phyloP scores from a whole-genome alignment of 2,329 filamentous ascomycete genomes.

The Whalleya microplaca region DNA sequence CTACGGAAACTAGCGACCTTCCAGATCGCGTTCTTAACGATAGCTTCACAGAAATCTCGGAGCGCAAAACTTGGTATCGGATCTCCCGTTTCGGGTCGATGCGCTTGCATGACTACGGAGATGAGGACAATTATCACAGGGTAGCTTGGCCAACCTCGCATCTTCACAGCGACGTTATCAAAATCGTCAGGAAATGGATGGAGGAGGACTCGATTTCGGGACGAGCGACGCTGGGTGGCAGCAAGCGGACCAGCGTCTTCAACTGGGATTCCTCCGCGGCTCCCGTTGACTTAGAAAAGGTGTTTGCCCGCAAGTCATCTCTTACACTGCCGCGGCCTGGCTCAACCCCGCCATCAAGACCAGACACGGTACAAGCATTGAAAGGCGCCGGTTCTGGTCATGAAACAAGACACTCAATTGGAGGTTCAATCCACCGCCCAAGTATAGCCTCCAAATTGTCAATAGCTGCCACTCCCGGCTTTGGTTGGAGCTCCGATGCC shows the following conservation, averaged over 20 bases:
- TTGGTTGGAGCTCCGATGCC: constrained; percentile 30
- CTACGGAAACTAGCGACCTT: constrained; percentile 36
- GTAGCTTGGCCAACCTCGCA: constrained; percentile 61
- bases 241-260: constrained; percentile 55
- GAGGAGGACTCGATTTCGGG: constrained; percentile 64
- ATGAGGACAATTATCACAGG: constrained; percentile 63
- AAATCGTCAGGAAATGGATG: constrained; percentile 68
- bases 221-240: constrained; percentile 49
- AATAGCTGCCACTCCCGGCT: constrained; percentile 18
- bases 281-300: constrained; percentile 52
- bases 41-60: constrained; percentile 56
- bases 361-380: constrained; percentile 3
- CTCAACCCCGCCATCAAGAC: constrained; percentile 27
- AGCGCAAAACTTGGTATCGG: constrained; percentile 69
- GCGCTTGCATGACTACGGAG: constrained; percentile 58
- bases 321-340: constrained; percentile 31
- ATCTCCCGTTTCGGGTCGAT: constrained; percentile 63
- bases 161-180: constrained; percentile 56
- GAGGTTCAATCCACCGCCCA: constrained; percentile 21
- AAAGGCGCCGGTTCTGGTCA: constrained; percentile 4
- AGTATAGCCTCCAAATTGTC: neutral
- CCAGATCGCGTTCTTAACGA: constrained; percentile 54
- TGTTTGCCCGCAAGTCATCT: constrained; percentile 45
- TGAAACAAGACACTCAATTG: constrained; percentile 23
- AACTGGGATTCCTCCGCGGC: constrained; percentile 62